Evolutionary conservation across 495 filamentous ascomycete species (phyloP).

Genomic region (Zalerion maritima): DNA sequence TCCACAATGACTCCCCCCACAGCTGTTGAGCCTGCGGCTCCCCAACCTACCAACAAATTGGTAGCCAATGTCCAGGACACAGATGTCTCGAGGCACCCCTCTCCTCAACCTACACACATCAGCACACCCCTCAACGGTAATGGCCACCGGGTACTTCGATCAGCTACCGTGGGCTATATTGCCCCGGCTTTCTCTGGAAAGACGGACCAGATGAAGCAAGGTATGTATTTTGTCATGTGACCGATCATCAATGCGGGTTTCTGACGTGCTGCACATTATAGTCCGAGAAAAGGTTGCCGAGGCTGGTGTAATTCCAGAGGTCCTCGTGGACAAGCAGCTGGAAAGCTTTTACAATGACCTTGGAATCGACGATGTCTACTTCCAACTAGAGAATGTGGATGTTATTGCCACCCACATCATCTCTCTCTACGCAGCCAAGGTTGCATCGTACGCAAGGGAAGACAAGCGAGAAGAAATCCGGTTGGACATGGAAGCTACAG

Average conservation of each 20-base stretch:
- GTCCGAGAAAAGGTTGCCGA: constrained; percentile 28
- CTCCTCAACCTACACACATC: constrained; percentile 83
- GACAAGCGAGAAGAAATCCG: constrained; percentile 90
- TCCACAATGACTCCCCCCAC: constrained; percentile 14
- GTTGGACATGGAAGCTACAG: constrained; percentile 82
- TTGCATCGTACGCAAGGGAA: constrained; percentile 84
- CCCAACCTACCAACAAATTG: constrained; percentile 14
- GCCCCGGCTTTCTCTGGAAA: constrained; percentile 93
- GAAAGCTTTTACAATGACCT: constrained; percentile 95
- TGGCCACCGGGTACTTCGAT: constrained; percentile 55
- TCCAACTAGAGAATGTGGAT: constrained; percentile 77
- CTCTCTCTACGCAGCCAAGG: constrained; percentile 92
- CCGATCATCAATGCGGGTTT: background rate
- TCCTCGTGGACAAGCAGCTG: constrained; percentile 72
- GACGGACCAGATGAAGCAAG: constrained; percentile 79
- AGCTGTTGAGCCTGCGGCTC: constrained; percentile 5
- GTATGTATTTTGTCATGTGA: constrained; percentile 31
- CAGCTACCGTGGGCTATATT: constrained; percentile 88
- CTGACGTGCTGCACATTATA: constrained; percentile 14
- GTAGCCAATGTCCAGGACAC: constrained; percentile 18
- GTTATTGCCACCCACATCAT: constrained; percentile 88
- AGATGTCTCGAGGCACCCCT: constrained; percentile 41
- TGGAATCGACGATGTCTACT: constrained; percentile 98
- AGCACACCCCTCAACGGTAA: constrained; percentile 52
- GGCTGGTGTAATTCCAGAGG: constrained; percentile 65